phyloP scores from a whole-genome alignment of 2,329 filamentous ascomycete genomes.

The Calonectria pseudoturangicola region DNA sequence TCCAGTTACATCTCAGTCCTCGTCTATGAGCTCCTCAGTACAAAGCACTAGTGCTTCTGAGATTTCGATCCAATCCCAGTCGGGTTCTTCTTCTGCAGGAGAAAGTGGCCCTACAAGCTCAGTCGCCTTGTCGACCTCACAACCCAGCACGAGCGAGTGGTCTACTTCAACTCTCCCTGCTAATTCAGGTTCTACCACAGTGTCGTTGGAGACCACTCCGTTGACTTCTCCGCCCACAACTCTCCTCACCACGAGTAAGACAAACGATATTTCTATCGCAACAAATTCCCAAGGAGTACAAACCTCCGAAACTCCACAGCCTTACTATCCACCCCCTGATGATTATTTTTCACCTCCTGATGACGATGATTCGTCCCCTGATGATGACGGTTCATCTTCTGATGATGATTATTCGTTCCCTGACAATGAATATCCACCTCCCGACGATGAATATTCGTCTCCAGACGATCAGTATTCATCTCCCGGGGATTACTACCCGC shows the following conservation, averaged over 20 bases:
- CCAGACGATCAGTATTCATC: no score
- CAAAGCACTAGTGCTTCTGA: not conserved
- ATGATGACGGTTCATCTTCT: no score
- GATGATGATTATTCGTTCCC: no score
- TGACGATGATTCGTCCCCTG: constrained; percentile 39
- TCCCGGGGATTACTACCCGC: no score
- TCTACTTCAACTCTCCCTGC: constrained; percentile 39
- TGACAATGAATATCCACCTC: no score
- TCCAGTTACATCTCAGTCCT: not conserved
- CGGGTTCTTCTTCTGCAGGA: constrained; percentile 15
- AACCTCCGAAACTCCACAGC: constrained; percentile 43
- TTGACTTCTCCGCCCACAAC: constrained; percentile 47
- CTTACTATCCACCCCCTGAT: constrained; percentile 44
- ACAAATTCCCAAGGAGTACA: constrained; percentile 26
- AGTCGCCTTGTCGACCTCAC: not conserved
- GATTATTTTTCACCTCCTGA: no score
- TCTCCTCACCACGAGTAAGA: constrained; percentile 51
- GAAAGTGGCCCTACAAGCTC: constrained; percentile 30
- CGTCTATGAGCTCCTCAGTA: constrained; percentile 15
- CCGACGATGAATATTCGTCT: no score
- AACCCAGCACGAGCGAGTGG: constrained; percentile 11
- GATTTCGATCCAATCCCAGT: not conserved
- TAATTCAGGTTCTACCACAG: constrained; percentile 40
- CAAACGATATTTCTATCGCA: constrained; percentile 13
- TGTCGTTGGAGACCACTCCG: constrained; percentile 26